Evolutionary conservation across 495 filamentous ascomycete species (phyloP).

Genomic region (Cairneyella variabilis): DNA sequence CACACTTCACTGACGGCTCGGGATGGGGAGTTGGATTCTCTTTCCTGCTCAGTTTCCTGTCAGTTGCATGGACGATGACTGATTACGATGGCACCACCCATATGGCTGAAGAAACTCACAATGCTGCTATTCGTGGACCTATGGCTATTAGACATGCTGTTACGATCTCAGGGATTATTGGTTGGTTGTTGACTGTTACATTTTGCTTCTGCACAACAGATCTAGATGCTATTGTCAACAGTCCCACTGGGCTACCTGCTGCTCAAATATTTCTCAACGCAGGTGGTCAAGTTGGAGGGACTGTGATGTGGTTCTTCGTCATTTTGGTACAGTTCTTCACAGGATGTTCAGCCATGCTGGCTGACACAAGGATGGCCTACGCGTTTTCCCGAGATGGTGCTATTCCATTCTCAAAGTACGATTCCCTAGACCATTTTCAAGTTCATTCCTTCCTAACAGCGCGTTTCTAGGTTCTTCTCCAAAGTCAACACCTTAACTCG

Average conservation of each 20-base stretch:
- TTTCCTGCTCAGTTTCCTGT: conserved; percentile 47
- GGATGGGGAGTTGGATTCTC: conserved; percentile 23
- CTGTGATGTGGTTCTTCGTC: conserved; percentile 65
- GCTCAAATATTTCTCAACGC: conserved; percentile 72
- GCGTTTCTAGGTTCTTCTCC: conserved; percentile 39
- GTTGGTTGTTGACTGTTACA: conserved; percentile 62
- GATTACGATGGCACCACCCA: conserved; percentile 74
- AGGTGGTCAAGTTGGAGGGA: conserved; percentile 56
- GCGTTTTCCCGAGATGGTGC: conserved; percentile 69
- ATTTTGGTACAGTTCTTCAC: conserved; percentile 71
- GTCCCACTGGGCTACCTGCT: conserved; percentile 62
- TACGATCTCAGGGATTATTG: conserved; percentile 59
- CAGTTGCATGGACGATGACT: conserved; percentile 74
- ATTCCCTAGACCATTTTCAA: background rate
- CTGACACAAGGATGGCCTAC: conserved; percentile 69
- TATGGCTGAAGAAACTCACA: conserved; percentile 72
- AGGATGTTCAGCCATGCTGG: conserved; percentile 66
- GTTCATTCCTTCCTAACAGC: background rate
- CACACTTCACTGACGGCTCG: conserved; percentile 40
- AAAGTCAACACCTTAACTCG: conserved; percentile 54
- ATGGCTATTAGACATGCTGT: conserved; percentile 62
- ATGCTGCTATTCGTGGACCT: conserved; percentile 63
- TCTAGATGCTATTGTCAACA: conserved; percentile 55
- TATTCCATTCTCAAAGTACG: conserved; percentile 59
- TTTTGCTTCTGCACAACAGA: conserved; percentile 68